Evolutionary conservation across 495 filamentous ascomycete genomes (phyloP).

Genomic region (Neurospora tetrasperma): DNA sequence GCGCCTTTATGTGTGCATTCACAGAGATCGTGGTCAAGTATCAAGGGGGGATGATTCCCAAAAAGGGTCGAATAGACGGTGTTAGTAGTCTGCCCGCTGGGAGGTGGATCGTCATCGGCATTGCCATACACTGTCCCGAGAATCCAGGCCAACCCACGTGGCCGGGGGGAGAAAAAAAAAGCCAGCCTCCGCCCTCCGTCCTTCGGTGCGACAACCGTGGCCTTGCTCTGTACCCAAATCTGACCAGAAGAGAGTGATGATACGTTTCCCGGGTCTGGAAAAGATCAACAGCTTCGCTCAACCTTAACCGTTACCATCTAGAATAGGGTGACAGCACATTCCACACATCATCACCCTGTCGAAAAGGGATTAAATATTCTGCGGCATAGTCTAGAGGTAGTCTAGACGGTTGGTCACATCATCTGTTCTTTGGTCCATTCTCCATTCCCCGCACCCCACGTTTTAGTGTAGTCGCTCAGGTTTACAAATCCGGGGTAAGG

Average conservation of each 20-base stretch:
- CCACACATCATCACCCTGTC: neutral
- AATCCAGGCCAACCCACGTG: neutral
- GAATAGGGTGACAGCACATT: neutral
- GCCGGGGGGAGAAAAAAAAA: neutral
- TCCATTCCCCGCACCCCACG: neutral
- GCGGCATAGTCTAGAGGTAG: neutral
- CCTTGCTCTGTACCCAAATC: neutral
- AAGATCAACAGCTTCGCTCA: neutral
- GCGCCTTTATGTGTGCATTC: neutral
- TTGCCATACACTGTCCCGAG: neutral
- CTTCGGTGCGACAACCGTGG: neutral
- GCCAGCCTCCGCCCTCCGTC: neutral
- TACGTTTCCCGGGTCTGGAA: neutral
- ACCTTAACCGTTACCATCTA: neutral
- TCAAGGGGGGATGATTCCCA: neutral
- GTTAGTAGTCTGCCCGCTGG: neutral
- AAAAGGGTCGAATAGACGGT: neutral
- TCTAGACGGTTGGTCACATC: no score
- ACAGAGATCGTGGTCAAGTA: neutral
- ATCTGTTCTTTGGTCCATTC: neutral
- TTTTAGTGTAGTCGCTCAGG: neutral
- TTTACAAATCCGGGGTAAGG: neutral
- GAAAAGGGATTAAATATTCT: neutral
- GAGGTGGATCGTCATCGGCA: neutral
- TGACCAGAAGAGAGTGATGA: neutral